Evolutionary conservation across 805 yeast species (phyloP).

Genomic region (Metschnikowia orientalis): DNA sequence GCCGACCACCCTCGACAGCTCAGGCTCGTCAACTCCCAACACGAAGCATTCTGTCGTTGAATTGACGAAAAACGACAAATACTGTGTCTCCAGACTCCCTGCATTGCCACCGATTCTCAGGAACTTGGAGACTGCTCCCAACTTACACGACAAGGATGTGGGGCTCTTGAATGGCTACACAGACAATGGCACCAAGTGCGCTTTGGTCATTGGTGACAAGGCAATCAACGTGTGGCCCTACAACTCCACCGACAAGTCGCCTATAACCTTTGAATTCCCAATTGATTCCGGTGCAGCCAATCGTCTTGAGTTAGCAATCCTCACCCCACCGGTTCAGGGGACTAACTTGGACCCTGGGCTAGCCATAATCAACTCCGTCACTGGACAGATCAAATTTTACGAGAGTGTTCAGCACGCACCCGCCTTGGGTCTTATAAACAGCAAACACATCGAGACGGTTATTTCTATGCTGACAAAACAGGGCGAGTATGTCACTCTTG

Average conservation of each 20-base stretch:
- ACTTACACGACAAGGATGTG: constrained; percentile 7
- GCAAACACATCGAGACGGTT: constrained; percentile 39
- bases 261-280: constrained; percentile 54
- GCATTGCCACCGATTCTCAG: constrained; percentile 47
- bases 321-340: constrained; percentile 56
- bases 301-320: constrained; percentile 46
- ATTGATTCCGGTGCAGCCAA: constrained; percentile 21
- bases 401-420: constrained; percentile 73
- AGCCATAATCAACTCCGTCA: constrained; percentile 53
- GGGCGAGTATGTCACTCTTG: constrained; percentile 54
- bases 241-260: constrained; percentile 54
- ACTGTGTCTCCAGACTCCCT: constrained; percentile 53
- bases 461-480: constrained; percentile 29
- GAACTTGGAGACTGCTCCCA: not conserved
- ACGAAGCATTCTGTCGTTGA: constrained; percentile 25
- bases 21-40: not conserved
- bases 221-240: constrained; percentile 67
- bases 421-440: constrained; percentile 53
- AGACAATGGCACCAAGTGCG: constrained; percentile 46
- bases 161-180: constrained; percentile 41
- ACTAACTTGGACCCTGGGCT: constrained; percentile 59
- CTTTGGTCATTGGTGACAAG: constrained; percentile 46
- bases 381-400: constrained; percentile 63
- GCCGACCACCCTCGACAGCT: not conserved
- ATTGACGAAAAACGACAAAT: constrained; percentile 54